A percentile compares a stretch with the other conserved stretches of the same genome.
phyloP scores from a whole-genome alignment of 2,329 filamentous ascomycete species.

The Trichothecium roseum region DNA sequence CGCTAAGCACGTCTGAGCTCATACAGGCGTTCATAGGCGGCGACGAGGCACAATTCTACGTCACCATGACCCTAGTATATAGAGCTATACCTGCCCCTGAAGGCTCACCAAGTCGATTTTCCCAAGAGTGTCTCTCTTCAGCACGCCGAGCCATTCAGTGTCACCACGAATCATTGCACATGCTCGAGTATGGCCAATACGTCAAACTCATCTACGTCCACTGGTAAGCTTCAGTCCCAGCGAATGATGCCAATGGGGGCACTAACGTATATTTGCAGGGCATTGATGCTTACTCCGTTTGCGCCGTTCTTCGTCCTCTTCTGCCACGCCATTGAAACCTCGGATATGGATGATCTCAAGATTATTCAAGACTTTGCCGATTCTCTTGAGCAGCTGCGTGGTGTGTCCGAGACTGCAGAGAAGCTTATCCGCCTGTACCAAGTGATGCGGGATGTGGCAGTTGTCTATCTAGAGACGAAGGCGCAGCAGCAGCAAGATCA shows the following conservation, averaged over 20 bases:
- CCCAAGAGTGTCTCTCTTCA: slow-evolving; percentile 35
- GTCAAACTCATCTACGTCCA: slow-evolving; percentile 38
- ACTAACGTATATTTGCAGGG: slow-evolving; percentile 22
- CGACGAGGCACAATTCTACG: slow-evolving; percentile 36
- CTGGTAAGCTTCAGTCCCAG: slow-evolving; percentile 24
- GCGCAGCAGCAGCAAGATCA: slow-evolving; percentile 34
- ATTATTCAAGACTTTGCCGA: slow-evolving; percentile 45
- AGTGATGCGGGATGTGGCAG: slow-evolving; percentile 51
- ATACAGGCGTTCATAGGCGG: slow-evolving; percentile 33
- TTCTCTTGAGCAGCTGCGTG: slow-evolving; percentile 40
- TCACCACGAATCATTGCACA: slow-evolving; percentile 33
- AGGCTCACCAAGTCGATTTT: slow-evolving; percentile 32
- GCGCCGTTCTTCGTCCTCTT: slow-evolving; percentile 51
- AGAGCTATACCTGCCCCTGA: slow-evolving; percentile 37
- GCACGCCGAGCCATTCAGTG: slow-evolving; percentile 37
- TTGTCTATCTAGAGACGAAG: slow-evolving; percentile 52
- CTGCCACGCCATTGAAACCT: slow-evolving; percentile 45
- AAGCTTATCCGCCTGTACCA: slow-evolving; percentile 53
- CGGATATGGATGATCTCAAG: slow-evolving; percentile 39
- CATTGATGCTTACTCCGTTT: slow-evolving; percentile 46
- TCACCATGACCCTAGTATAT: slow-evolving; percentile 40
- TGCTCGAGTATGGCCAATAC: slow-evolving; percentile 27
- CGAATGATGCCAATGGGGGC: not conserved
- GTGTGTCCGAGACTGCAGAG: slow-evolving; percentile 45
- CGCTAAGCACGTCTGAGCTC: slow-evolving; percentile 26